Base-by-base conservation (phyloP, 139 green algal species). In the Asterochloris sp. region DNA sequence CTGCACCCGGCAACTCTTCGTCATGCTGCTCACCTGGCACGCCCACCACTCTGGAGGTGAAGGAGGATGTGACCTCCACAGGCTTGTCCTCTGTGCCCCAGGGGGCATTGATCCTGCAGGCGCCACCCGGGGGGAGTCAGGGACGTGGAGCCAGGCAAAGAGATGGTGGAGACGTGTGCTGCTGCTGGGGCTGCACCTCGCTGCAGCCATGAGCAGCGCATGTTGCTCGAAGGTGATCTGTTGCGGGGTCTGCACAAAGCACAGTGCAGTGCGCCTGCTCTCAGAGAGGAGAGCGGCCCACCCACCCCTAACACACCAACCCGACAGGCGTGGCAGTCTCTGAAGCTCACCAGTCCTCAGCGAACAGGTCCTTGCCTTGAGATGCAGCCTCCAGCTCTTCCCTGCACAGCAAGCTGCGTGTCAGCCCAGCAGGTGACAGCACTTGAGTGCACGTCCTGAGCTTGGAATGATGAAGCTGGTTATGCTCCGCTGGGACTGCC, bases 51-150 rank as follows among this genome's bases (percentile, higher is more conserved):
- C 91, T 82, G 76, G 94, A 87, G 26, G 64, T 62, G 69, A 87
- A 89, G 64, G 81, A 83, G 11, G 86, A 92, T 13, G 91, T 86
- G 54, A 95, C 91, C 78, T 91, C 89, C 62, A 93, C 91, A 9
- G 91, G 91, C 75, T 92, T 93, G 15, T 90, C 86, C 79, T 89
- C 85, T 10, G 91, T 95, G 68, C 91, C 91, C 78, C 88, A 92
- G 8, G 91, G 91, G 9, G 91, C 89, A 78, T 92, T 86, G 75
- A 95, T 82, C 91, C 89, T 92, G 84, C 47, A 86, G 61, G 47
- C 73, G 62, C 68, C 13, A 66, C 8, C 64, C 61, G 27, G 23
- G 0, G 19, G 61, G 27, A n/a, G 27, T 73, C 13, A 60, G 24
- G 16, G 9, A 10, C 23, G 14, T 61, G 13, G 75, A 14, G 28